Evolutionary conservation across 2,329 filamentous ascomycete genomes (phyloP).

Genomic region (Trichoderma sp.): DNA sequence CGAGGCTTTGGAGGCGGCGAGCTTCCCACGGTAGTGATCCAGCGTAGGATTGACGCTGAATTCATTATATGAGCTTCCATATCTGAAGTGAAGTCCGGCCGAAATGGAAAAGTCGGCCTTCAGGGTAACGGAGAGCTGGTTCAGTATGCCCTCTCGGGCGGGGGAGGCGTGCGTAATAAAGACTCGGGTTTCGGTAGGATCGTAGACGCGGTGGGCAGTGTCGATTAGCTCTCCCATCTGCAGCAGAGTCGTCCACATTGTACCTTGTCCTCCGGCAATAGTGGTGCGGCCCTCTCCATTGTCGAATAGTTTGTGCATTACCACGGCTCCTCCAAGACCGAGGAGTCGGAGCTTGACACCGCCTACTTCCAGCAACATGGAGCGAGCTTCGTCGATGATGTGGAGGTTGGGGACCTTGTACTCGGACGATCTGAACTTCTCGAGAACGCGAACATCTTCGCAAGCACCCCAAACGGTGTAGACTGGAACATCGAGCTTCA

Average conservation of each 20-base stretch:
- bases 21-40: constrained; percentile 97
- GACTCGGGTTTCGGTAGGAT: constrained; percentile 93
- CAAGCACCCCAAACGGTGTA: constrained; percentile 99
- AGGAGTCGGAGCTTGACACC: constrained; percentile 94
- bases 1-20: constrained; percentile 94
- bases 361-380: constrained; percentile 88
- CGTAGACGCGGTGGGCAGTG: constrained; percentile 96
- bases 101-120: constrained; percentile 99
- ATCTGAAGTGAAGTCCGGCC: constrained; percentile 94
- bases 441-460: constrained; percentile 93
- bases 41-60: constrained; percentile 98
- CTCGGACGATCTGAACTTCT: constrained; percentile 95
- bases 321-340: constrained; percentile 90
- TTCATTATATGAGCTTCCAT: constrained; percentile 99
- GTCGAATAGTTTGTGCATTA: constrained; percentile 99
- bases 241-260: constrained; percentile 98
- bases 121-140: constrained; percentile 93
- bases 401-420: constrained; percentile 97
- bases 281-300: constrained; percentile 97
- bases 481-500: constrained; percentile 92
- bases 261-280: constrained; percentile 95
- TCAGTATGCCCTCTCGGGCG: constrained; percentile 91
- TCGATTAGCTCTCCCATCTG: constrained; percentile 99
- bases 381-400: constrained; percentile 97
- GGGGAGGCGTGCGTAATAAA: constrained; percentile 97